Conservation (phyloP, 2,329 filamentous ascomycete genomes). For the Neonectria neomacrospora region DNA sequence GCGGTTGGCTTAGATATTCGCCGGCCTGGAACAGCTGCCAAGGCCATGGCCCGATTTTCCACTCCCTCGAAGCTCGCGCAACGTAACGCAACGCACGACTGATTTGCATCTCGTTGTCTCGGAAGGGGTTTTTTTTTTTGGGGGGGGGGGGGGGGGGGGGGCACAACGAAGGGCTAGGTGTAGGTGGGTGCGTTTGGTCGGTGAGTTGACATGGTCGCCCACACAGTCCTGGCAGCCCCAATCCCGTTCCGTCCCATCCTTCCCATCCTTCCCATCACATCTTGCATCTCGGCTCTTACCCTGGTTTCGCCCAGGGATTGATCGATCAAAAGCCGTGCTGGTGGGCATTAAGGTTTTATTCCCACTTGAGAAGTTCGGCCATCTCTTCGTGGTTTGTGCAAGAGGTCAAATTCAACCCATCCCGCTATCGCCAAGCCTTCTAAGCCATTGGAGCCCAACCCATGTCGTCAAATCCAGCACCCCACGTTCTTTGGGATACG, state of each 20-base stretch:
- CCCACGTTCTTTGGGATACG: conserved; percentile 10
- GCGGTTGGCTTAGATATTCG: conserved; percentile 17
- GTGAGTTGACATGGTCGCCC: conserved; percentile 20
- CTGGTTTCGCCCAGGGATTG: background rate
- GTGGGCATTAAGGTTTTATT: background rate
- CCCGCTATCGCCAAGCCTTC: conserved; percentile 5
- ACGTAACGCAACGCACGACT: conserved; percentile 21
- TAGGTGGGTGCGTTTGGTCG: background rate
- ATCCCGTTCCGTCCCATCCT: conserved; percentile 18
- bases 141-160: conserved; percentile 9
- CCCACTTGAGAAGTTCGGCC: background rate
- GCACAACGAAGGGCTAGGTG: conserved; percentile 11
- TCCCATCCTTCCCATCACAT: conserved; percentile 16
- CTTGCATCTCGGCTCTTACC: conserved; percentile 14
- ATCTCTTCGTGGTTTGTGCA: background rate
- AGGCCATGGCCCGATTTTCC: conserved; percentile 10
- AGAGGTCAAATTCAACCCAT: background rate
- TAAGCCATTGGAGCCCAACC: conserved; percentile 4
- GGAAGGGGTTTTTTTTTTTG: too few relatives aligned
- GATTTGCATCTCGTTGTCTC: conserved; percentile 24
- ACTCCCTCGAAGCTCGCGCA: conserved; percentile 7
- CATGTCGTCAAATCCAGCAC: conserved; percentile 15
- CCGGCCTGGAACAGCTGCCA: conserved; percentile 21
- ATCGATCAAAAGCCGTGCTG: background rate
- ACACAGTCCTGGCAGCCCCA: conserved; percentile 10